Base-by-base conservation (phyloP, 441 rosid genomes). In the Aleurites moluccanus region DNA sequence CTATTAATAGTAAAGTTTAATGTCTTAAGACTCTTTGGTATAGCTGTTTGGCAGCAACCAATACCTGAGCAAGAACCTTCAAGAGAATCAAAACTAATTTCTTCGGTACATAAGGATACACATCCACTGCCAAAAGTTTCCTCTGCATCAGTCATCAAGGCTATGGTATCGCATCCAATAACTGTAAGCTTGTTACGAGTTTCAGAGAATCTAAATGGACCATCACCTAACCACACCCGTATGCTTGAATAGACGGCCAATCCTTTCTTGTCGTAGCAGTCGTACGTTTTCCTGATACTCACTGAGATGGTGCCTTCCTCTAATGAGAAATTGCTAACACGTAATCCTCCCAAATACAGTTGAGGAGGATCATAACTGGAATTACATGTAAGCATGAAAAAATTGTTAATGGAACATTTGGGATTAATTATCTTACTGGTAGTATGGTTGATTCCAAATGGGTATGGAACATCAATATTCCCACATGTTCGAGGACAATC, bases 41-140 rank as follows among this genome's bases (percentile, higher is more conserved):
- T 20, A 14, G 50, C 6, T 1, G 70, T 65, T 18, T 79, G 78
- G 56, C 81, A 79, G 64, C 81, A 79, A 13, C 81, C 81, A n/a
- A 53, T 21, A 14, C 78, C 81, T 2, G 75, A 70, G 53, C 81
- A 78, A 9, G 65, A 66, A 33, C 59, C 60, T 1, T 42, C 4
- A 35, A 70, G 69, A 25, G 67, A n/a, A n/a, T n/a, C n/a, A n/a
- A n/a, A n/a, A n/a, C n/a, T 67, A 2, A 66, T 14, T 2, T 16
- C 27, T 0, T 2, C 14, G 30, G 42, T 3, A 49, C 82, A 79
- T 3, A 28, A 27, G 20, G 77, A 61, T 23, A 78, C 0, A 30
- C 80, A 78, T 9, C 76, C 77, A 15, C 68, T 52, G 1, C 61
- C 74, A 25, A 70, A 79, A 14, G 52, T 74, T 0, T 0, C 33